Evolutionary conservation across 1,284 basidiomycete species (phyloP), one percentile per base, ranked within the genome.

Genomic region (Melampsora larici-populina): DNA sequence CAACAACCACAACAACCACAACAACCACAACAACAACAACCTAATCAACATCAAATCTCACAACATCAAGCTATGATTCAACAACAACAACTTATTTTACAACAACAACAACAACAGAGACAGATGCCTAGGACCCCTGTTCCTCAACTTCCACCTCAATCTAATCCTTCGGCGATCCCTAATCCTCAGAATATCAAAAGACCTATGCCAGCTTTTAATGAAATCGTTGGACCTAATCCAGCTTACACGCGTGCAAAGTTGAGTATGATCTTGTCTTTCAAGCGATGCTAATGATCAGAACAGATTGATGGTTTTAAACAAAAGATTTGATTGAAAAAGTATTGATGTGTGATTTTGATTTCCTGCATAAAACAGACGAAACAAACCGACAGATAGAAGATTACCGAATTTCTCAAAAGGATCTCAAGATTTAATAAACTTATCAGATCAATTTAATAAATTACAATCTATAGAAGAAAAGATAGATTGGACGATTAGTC

Each of bases 401-500:
- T 40, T 77, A n/a, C 74, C 74, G 4, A 9, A 26, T 21, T 77
- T 77, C 40, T 26, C 9, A 36, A 9, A 36, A 3, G 36, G 36
- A 36, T 36, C 36, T 4, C 5, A 36, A 36, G 36, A 36, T 36
- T 36, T 36, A 4, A 4, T 36, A 36, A 36, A 36, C 3, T 36
- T 36, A 36, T 4, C 3, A 9, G 9, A 36, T 4, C 5, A 36
- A 36, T 36, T 36, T 36, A 3, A 63, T 51, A 29, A 33, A 69
- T 46, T 70, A 51, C 74, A 77, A 21, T 63, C 63, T 36, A 64
- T 70, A 18, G 74, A 77, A 55, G 51, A 62, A 17, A 66, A 69
- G 40, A 43, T 77, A 21, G 74, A 77, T 62, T 77, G 74, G 74
- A 62, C 62, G n/a, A 77, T 77, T 9, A 62, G 51, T 62, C 26